These are phyloP conservation scores for Ogataea ganodermae DNA, from an alignment of 805 yeast species.

Conservation along the genomic window DNA sequence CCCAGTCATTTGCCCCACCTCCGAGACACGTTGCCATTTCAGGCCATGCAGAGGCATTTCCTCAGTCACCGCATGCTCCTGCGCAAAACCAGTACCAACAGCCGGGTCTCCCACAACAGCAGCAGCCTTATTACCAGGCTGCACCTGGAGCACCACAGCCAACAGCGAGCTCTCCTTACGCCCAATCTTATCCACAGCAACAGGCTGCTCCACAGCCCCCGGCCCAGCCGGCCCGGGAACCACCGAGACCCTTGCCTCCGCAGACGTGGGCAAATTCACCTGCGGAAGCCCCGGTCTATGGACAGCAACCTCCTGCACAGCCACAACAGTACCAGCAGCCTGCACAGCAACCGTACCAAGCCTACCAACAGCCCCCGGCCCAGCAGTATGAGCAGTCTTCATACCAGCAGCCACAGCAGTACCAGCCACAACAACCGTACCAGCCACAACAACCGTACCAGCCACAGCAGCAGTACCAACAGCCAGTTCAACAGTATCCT, in stretches of 20 bases:
- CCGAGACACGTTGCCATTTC: constrained; percentile 28
- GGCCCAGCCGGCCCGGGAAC: not conserved
- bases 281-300: constrained; percentile 1
- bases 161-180: not conserved
- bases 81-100: constrained; percentile 6
- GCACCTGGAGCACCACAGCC: not conserved
- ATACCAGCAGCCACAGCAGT: constrained; percentile 19
- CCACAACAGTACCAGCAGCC: constrained; percentile 8
- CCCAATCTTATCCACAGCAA: constrained; percentile 1
- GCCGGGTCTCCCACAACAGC: constrained; percentile 14
- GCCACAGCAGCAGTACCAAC: constrained; percentile 2
- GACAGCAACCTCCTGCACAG: constrained; percentile 11
- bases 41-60: constrained; percentile 22
- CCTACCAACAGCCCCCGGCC: constrained; percentile 2
- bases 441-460: too few relatives aligned
- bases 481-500: constrained; percentile 7
- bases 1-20: constrained; percentile 39
- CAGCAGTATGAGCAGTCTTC: constrained; percentile 13
- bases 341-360: not conserved
- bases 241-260: constrained; percentile 10
- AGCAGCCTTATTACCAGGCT: constrained; percentile 6
- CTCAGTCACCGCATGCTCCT: constrained; percentile 17
- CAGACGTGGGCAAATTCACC: constrained; percentile 21
- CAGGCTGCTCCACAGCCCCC: too few relatives aligned
- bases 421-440: constrained; percentile 11